Conservation (phyloP, 2,329 filamentous ascomycete species). For the Verticillium isaacii region DNA sequence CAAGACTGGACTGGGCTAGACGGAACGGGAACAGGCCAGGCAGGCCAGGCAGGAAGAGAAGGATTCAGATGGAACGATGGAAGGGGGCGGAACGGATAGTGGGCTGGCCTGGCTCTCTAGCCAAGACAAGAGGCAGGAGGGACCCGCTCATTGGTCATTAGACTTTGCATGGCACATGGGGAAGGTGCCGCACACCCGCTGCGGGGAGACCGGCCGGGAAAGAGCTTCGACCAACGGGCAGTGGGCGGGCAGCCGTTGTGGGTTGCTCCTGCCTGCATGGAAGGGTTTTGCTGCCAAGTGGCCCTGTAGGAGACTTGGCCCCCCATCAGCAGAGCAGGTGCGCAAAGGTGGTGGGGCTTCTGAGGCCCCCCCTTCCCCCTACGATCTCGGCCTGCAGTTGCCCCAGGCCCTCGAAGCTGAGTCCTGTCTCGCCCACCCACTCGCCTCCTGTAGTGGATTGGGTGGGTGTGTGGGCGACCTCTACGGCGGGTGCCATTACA, state of each 20-base stretch:
- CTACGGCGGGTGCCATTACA: not conserved
- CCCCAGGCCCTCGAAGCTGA: not conserved
- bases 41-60: not conserved
- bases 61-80: not conserved
- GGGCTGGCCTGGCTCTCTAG: not conserved
- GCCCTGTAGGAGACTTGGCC: not conserved
- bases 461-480: not conserved
- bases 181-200: conserved; percentile 1
- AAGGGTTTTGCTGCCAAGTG: not conserved
- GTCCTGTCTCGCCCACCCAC: not conserved
- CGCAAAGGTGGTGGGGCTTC: not conserved
- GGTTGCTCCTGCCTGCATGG: not conserved
- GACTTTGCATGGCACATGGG: not conserved
- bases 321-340: not conserved
- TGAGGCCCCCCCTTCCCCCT: not conserved
- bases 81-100: not conserved
- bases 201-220: not conserved
- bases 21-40: not conserved
- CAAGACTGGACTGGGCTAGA: not conserved
- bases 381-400: not conserved
- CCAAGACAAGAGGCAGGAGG: not conserved
- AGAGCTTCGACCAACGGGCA: not conserved
- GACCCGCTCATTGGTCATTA: not conserved
- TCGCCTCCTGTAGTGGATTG: too few species aligned
- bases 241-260: not conserved